phyloP scores from a whole-genome alignment of 2,329 filamentous ascomycete genomes.

The Mollisia scopiformis region DNA sequence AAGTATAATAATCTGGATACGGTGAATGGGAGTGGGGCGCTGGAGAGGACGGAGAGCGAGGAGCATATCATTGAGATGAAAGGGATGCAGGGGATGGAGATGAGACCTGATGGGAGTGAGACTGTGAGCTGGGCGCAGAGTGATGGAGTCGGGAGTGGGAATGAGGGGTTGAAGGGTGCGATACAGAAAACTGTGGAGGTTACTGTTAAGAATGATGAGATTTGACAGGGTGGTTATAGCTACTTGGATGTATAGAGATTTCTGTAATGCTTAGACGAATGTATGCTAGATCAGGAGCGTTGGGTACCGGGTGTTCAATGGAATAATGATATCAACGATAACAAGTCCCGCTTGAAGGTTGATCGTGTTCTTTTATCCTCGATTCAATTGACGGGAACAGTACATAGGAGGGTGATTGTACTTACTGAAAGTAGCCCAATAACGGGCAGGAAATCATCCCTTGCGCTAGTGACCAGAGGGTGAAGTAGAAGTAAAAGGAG shows the following conservation, averaged over 20 bases:
- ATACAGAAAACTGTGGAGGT: not conserved
- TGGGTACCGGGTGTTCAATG: too few relatives aligned
- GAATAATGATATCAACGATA: too few relatives aligned
- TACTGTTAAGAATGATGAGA: not conserved
- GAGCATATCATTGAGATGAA: conserved; percentile 8
- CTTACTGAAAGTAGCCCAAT: too few relatives aligned
- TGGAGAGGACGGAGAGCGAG: conserved; percentile 5
- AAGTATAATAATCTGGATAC: not conserved
- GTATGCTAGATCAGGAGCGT: conserved; percentile 26
- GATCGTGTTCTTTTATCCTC: too few relatives aligned
- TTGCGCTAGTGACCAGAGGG: too few relatives aligned
- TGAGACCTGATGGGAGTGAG: conserved; percentile 7
- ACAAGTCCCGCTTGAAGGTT: too few relatives aligned
- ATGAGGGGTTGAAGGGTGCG: not conserved
- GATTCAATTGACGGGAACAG: too few relatives aligned
- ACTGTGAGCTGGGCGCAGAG: not conserved
- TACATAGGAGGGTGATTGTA: too few relatives aligned
- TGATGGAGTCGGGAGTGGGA: not conserved
- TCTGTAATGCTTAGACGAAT: too few relatives aligned
- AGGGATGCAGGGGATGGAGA: not conserved
- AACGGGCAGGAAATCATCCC: too few relatives aligned
- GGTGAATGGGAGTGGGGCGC: not conserved
- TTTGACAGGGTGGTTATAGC: not conserved
- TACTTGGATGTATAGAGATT: too few relatives aligned
- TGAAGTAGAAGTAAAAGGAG: too few relatives aligned